Evolutionary conservation across 495 filamentous ascomycete species (phyloP).

Genomic region (Aspergillus homomorphus): DNA sequence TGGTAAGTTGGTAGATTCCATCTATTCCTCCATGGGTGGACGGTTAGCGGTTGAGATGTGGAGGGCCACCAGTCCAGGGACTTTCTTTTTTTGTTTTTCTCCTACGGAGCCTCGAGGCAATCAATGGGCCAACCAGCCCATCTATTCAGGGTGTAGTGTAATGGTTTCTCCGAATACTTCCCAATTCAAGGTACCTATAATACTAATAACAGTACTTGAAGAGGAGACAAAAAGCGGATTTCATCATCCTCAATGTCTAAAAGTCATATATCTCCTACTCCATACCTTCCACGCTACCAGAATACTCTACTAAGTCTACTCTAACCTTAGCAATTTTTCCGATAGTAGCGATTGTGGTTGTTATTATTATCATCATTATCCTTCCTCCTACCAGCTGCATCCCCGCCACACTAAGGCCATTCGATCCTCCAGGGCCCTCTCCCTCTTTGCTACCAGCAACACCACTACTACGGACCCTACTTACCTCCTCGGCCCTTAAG

Average conservation of each 20-base stretch:
- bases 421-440: slow-evolving; percentile 11
- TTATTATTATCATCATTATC: background rate
- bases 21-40: slow-evolving; percentile 16
- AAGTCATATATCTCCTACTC: slow-evolving; percentile 11
- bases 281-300: slow-evolving; percentile 10
- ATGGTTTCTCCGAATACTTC: background rate
- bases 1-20: background rate
- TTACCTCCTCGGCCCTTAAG: slow-evolving; percentile 12
- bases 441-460: slow-evolving; percentile 9
- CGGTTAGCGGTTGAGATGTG: slow-evolving; percentile 21
- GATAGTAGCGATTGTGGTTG: background rate
- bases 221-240: background rate
- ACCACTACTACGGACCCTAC: background rate
- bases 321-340: slow-evolving; percentile 11
- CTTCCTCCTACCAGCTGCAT: slow-evolving; percentile 1
- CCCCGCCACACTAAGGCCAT: slow-evolving; percentile 23
- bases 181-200: background rate
- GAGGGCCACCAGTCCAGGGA: slow-evolving; percentile 16
- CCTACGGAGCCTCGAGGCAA: slow-evolving; percentile 3
- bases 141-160: slow-evolving; percentile 8
- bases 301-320: slow-evolving; percentile 12
- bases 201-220: background rate
- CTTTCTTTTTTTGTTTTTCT: background rate
- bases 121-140: slow-evolving; percentile 10
- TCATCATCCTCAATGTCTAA: background rate